Evolutionary conservation across 352 stramenopile species (phyloP).

Genomic region (Salisapilia sapeloensis): DNA sequence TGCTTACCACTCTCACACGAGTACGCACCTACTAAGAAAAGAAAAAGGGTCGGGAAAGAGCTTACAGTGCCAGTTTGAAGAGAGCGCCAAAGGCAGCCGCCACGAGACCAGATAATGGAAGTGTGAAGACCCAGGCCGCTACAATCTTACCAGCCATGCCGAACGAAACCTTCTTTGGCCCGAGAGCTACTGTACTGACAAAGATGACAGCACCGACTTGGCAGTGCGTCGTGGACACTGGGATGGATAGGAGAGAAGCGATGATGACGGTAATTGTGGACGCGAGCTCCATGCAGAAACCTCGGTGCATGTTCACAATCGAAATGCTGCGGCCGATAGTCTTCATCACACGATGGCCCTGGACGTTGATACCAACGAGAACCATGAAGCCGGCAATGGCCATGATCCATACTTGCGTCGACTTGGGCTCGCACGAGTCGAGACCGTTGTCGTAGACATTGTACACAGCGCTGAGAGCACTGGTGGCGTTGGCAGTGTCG

Average conservation of each 20-base stretch:
- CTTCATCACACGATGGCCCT: slow-evolving; percentile 57
- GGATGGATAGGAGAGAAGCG: slow-evolving; percentile 18
- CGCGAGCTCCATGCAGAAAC: slow-evolving; percentile 55
- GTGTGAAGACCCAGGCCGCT: slow-evolving; percentile 10
- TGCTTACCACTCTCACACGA: too few relatives aligned
- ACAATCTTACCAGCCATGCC: slow-evolving; percentile 7
- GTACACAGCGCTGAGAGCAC: slow-evolving; percentile 31
- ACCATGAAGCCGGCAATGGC: slow-evolving; percentile 24
- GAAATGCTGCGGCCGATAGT: slow-evolving; percentile 24
- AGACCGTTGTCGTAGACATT: slow-evolving; percentile 34
- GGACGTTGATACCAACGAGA: slow-evolving; percentile 22
- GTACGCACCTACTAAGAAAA: too few relatives aligned
- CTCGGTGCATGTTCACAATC: slow-evolving; percentile 37
- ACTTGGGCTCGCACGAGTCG: slow-evolving; percentile 3
- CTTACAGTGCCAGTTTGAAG: slow-evolving; percentile 3
- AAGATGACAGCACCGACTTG: slow-evolving; percentile 39
- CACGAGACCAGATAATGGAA: slow-evolving; percentile 7
- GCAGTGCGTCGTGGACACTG: slow-evolving; percentile 45
- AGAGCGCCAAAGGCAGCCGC: slow-evolving; percentile 5
- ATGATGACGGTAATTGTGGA: slow-evolving; percentile 43
- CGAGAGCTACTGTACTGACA: slow-evolving; percentile 12
- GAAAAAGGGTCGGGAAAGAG: too few relatives aligned
- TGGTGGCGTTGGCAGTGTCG: slow-evolving; percentile 68
- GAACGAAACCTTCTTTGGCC: slow-evolving; percentile 9
- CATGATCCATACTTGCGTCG: slow-evolving; percentile 44